phyloP scores from a whole-genome alignment of 805 yeast genomes.

The Candida boidinii region DNA sequence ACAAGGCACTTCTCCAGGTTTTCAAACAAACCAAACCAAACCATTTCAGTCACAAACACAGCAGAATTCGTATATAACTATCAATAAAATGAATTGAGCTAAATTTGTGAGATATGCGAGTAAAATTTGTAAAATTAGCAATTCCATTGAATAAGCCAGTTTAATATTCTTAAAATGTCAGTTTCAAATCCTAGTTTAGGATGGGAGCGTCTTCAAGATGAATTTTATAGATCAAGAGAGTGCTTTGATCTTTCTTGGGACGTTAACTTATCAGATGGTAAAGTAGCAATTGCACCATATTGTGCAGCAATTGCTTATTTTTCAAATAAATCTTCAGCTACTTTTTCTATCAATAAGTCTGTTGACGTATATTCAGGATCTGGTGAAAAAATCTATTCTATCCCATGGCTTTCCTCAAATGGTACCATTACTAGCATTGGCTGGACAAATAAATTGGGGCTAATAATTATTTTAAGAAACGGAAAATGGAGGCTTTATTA shows the following conservation, averaged over 20 bases:
- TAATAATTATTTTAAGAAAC: slow-evolving; percentile 44
- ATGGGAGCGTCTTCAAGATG: slow-evolving; percentile 76
- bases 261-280: slow-evolving; percentile 31
- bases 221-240: slow-evolving; percentile 54
- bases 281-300: slow-evolving; percentile 40
- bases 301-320: slow-evolving; percentile 50
- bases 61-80: no score
- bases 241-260: slow-evolving; percentile 52
- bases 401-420: slow-evolving; percentile 36
- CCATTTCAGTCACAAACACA: no score
- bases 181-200: slow-evolving; percentile 26
- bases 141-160: no score
- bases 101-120: no score
- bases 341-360: slow-evolving; percentile 3
- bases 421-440: slow-evolving; percentile 47
- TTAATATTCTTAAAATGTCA: slow-evolving; percentile 17
- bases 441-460: slow-evolving; percentile 44
- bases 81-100: no score
- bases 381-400: slow-evolving; percentile 19
- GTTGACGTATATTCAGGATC: slow-evolving; percentile 27
- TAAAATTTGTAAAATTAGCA: no score
- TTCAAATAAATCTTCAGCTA: background rate
- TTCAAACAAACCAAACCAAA: no score
- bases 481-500: slow-evolving; percentile 50
- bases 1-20: no score